Base-by-base conservation (phyloP, 768 basidiomycete genomes). In the Amanita brunnescens region DNA sequence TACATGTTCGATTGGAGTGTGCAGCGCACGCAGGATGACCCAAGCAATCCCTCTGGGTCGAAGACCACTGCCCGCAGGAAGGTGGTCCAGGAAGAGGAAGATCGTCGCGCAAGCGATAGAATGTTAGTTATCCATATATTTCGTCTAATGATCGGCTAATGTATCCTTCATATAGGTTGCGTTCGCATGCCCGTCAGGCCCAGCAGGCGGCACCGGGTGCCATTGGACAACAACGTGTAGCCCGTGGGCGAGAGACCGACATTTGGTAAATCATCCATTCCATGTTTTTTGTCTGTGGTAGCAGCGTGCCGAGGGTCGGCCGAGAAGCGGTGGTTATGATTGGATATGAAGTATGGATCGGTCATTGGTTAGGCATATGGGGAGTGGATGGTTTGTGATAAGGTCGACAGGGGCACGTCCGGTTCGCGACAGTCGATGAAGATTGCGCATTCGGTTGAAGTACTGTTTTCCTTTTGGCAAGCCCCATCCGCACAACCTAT, bases 1-100 rank as follows among this genome's bases (percentile, higher is more conserved):
- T 99, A 98, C 61, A 91, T 98, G 63, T 99, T 99, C 62, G 96
- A 99, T 69, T 99, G 96, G 94, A 88, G 85, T 60, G 89, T 94
- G 51, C 90, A 91, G 68, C 79, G 87, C 44, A 76, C 80, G 10
- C 78, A 81, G 55, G 84, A 87, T 7, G 87, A 90, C 54, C 77
- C 75, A 38, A 71, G 71, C 37, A 76, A 76, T 43, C 74, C 77
- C 53, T 71, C 77, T 39, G 72, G 80, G 53, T 78, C 85, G 67
- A 90, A 83, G 67, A 71, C 77, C 29, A 68, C 74, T 40, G 71
- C 77, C 42, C 76, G 87, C 60, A 77, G 87, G 62, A 91, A 90
- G 74, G 83, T 90, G 20, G 81, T 88, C 39, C 85, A 87, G 60
- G 88, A 91, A 58, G 87, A 89, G 48, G 88, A 91, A 50, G 87